phyloP scores from a whole-genome alignment of 2,329 filamentous ascomycete species.

The Phialemoniopsis sp. region DNA sequence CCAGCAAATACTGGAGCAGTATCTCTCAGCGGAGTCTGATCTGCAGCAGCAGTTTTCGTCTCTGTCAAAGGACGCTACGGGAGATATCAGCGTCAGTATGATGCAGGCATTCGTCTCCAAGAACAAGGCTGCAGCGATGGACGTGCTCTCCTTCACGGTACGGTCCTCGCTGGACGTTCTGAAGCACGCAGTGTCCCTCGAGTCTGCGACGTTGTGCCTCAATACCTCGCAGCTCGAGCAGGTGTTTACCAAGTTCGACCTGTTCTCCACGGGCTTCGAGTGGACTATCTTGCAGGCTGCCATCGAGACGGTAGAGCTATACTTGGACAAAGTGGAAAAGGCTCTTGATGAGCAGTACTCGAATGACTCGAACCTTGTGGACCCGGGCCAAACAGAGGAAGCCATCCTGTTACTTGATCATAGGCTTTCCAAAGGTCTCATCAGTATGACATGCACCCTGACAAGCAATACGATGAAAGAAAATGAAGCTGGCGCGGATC shows the following conservation, averaged over 20 bases:
- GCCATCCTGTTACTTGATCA: constrained; percentile 45
- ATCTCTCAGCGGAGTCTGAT: constrained; percentile 49
- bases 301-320: constrained; percentile 42
- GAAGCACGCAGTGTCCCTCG: constrained; percentile 37
- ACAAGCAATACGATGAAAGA: constrained; percentile 12
- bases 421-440: constrained; percentile 40
- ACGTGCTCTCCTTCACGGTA: constrained; percentile 45
- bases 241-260: constrained; percentile 44
- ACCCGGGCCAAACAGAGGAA: constrained; percentile 39
- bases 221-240: constrained; percentile 47
- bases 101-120: constrained; percentile 43
- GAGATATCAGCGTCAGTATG: constrained; percentile 35
- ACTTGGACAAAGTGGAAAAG: constrained; percentile 37
- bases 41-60: constrained; percentile 51
- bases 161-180: constrained; percentile 48
- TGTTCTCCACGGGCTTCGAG: constrained; percentile 35
- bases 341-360: constrained; percentile 32
- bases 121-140: constrained; percentile 50
- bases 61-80: constrained; percentile 41
- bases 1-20: constrained; percentile 52
- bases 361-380: constrained; percentile 19
- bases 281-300: constrained; percentile 41
- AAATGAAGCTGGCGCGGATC: neutral
- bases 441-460: constrained; percentile 30
- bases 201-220: constrained; percentile 42